Evolutionary conservation across 2,329 filamentous ascomycete genomes (phyloP).

Genomic region (Xylariales sp.): DNA sequence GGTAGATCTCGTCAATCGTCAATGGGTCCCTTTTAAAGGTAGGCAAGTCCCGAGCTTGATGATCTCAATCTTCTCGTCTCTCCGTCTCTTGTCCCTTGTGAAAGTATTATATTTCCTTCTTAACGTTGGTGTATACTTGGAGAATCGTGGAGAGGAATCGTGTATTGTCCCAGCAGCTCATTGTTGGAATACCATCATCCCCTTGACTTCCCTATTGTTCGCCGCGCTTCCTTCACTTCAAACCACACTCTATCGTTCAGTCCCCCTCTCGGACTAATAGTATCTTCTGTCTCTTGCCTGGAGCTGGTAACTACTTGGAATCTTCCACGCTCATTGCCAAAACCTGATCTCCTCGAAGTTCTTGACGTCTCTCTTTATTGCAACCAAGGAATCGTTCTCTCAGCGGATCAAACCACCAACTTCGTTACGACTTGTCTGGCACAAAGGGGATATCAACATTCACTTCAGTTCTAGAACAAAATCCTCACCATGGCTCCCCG

Average conservation of each 20-base stretch:
- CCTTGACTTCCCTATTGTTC: slow-evolving; percentile 7
- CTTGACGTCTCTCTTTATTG: slow-evolving; percentile 11
- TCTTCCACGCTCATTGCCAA: background rate
- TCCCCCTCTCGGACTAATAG: background rate
- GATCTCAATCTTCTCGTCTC: slow-evolving; percentile 2
- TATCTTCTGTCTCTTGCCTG: slow-evolving; percentile 7
- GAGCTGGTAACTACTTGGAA: slow-evolving; percentile 3
- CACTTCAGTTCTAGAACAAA: background rate
- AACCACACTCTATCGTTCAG: no score
- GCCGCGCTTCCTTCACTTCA: slow-evolving; percentile 3
- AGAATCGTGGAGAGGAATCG: background rate
- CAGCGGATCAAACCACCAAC: background rate
- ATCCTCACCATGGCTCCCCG: slow-evolving; percentile 23
- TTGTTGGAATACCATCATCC: slow-evolving; percentile 1
- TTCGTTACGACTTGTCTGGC: slow-evolving; percentile 19
- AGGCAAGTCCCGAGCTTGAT: background rate
- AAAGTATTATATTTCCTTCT: slow-evolving; percentile 2
- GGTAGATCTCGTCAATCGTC: slow-evolving; percentile 3
- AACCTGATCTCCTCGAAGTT: no score
- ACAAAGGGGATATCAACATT: slow-evolving; percentile 15
- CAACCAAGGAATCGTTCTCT: background rate
- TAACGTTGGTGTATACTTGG: background rate
- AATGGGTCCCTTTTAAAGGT: slow-evolving; percentile 6
- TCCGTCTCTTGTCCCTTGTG: slow-evolving; percentile 4
- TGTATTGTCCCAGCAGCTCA: background rate